These are phyloP conservation scores for Styphnolobium japonicum DNA, from an alignment of 306 rosid species.

Conservation along the genomic window DNA sequence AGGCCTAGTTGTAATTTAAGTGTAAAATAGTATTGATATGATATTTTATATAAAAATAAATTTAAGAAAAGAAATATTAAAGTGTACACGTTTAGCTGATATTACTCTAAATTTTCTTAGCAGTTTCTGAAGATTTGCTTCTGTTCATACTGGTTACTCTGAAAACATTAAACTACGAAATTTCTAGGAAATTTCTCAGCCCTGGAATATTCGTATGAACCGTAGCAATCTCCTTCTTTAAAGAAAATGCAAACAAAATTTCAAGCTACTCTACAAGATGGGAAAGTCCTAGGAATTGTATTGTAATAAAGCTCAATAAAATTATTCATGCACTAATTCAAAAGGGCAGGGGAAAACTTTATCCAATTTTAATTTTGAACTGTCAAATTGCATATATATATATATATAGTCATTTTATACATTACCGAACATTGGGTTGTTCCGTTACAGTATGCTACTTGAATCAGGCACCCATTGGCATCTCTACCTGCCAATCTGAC, in stretches of 20 bases:
- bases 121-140: not conserved
- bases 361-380: not conserved
- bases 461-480: not conserved
- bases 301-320: not conserved
- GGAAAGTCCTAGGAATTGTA: not conserved
- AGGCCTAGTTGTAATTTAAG: too few species aligned
- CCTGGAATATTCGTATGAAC: not conserved
- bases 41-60: not conserved
- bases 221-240: not conserved
- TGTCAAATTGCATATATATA: too few species aligned
- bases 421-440: too few species aligned
- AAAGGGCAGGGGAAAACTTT: not conserved
- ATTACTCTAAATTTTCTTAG: not conserved
- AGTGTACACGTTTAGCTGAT: not conserved
- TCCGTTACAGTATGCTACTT: not conserved
- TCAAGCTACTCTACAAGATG: not conserved
- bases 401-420: too few species aligned
- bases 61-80: not conserved
- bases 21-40: too few species aligned
- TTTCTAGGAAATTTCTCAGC: constrained; percentile 6
- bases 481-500: not conserved
- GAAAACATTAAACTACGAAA: constrained; percentile 2
- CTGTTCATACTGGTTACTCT: not conserved
- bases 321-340: not conserved
- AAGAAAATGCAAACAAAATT: not conserved